phyloP scores from a whole-genome alignment of 305 asterid species.

The Solanum hybrid region DNA sequence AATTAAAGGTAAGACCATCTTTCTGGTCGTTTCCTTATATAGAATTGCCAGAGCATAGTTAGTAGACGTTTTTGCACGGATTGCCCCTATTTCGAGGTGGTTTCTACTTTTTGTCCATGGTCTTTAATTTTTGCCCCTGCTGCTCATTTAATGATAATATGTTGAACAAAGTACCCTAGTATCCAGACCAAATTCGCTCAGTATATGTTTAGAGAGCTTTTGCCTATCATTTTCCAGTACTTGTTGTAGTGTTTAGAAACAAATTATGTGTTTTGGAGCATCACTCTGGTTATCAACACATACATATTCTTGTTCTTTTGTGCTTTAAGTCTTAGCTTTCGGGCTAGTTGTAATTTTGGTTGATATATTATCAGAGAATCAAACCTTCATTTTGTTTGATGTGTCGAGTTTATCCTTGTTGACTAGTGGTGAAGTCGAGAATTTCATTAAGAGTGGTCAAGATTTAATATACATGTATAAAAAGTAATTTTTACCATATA shows the following conservation, averaged over 20 bases:
- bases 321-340: not conserved
- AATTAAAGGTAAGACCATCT: conserved; percentile 32
- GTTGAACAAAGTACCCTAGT: too few relatives aligned
- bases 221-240: too few relatives aligned
- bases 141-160: too few relatives aligned
- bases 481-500: not conserved
- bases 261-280: too few relatives aligned
- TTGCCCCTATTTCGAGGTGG: too few relatives aligned
- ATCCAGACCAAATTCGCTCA: too few relatives aligned
- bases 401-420: not conserved
- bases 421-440: not conserved
- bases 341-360: not conserved
- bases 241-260: too few relatives aligned
- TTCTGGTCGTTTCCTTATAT: not conserved
- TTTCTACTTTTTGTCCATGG: too few relatives aligned
- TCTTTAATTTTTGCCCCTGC: too few relatives aligned
- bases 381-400: not conserved
- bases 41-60: not conserved
- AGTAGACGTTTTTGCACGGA: too few relatives aligned
- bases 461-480: not conserved
- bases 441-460: not conserved
- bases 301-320: not conserved
- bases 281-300: not conserved
- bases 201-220: too few relatives aligned
- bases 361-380: not conserved